Evolutionary conservation across 768 basidiomycete genomes (phyloP), one percentile per base, ranked within the genome.

Genomic region (Boletus subcaerulescens): DNA sequence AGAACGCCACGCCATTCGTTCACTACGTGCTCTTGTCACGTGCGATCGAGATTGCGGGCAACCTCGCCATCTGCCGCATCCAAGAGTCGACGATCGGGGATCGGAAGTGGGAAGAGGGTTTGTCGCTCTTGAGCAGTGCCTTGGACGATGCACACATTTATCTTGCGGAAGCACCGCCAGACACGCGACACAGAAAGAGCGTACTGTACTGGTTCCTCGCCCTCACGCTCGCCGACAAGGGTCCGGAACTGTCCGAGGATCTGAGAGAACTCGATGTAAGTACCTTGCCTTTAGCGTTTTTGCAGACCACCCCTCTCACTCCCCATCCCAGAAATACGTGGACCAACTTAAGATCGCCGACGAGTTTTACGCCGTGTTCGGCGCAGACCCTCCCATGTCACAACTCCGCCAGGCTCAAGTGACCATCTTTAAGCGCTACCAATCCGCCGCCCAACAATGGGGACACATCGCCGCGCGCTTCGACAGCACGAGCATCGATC

Each of bases 121-220:
- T 82, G 40, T 83, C 84, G 1, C 82, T 84, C 57, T 61, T 87
- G 53, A 78, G 72, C 60, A 83, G 80, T 44, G 83, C 86, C 0
- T 64, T 79, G 57, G 83, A 86, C 31, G 85, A 87, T 58, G 75
- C 85, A 14, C 82, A 81, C 59, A 68, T 69, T 2, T 87, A 80
- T 63, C 71, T 84, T 3, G 68, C 71, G 0, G 68, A 80, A 43
- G 83, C 84, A 0, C 84, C 85, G 0, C 86, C 85, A 1, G 85
- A 87, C 60, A 79, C 80, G 45, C 72, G 82, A 14, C 75, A 84
- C 60, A 80, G 84, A 77, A 79, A 80, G 69, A 79, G 76, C 36
- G 77, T 85, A 5, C 62, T 80, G 13, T 81, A 83, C 61, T 85
- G 84, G 83, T 78, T 77, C 64, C 77, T 84, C 17, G 63, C 82